Base-by-base conservation (phyloP, 2,329 filamentous ascomycete genomes). In the Scedosporium boydii region DNA sequence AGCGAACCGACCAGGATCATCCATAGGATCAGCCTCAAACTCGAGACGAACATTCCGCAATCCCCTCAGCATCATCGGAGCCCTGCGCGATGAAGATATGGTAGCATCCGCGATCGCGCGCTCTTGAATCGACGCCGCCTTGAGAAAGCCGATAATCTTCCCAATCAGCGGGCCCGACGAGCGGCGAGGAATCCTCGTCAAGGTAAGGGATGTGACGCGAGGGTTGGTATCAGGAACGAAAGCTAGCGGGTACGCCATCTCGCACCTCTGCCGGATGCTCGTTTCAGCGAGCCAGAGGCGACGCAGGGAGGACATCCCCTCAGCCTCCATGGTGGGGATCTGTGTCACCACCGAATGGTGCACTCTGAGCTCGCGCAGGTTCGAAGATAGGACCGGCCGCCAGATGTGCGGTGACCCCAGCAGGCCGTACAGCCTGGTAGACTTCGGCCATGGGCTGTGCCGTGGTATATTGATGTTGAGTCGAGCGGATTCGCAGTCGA, bases 271-370 rank as follows among this genome's bases (percentile, higher is more conserved):
- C 9, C 75, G 74, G 48, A 85, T 67, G 1, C 68, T 65, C 0
- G 72, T 78, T 67, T 85, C 81, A 3, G 80, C 77, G 6, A 81
- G 64, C 66, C 75, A 77, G 7, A 75, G 53, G 3, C 74, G 69
- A 7, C 72, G 70, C 63, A 76, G 66, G 2, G 69, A 65, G 3
- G 76, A 74, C 3, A 79, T 66, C 9, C 71, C 72, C 1, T 74
- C 70, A 6, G 74, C 70, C 4, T 73, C 64, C 3, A 85, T 65
- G 0, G 78, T 79, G 1, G 80, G 80, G 7, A 83, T 74, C 48
- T 78, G 76, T 0, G 85, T 87, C 5, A 87, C 77, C 1, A 86
- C 66, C 0, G 84, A 87, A 68, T 87, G 85, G 60, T 87, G 85
- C 5, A 85, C 73, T 12, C 80, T 78, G 1, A 87, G 70, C 1